Percentiles rank a stretch among this genome's conserved stretches.
These are phyloP conservation scores for Talaromyces sp. DNA, from an alignment of 2,329 filamentous ascomycete species.

Conservation along the genomic window DNA sequence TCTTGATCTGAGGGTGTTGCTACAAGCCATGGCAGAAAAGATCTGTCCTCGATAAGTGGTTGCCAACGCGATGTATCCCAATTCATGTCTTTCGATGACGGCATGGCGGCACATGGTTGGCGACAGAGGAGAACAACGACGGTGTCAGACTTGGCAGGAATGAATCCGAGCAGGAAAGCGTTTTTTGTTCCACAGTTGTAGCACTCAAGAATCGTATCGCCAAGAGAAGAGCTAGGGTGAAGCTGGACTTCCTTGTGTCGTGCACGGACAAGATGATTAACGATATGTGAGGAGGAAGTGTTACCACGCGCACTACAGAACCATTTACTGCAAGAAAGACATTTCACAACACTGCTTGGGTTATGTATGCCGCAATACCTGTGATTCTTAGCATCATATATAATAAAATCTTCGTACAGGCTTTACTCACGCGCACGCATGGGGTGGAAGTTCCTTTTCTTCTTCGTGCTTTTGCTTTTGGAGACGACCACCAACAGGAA, in stretches of 20 bases:
- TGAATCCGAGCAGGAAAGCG: constrained; percentile 94
- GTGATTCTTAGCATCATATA: constrained; percentile 19
- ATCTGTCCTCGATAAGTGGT: constrained; percentile 92
- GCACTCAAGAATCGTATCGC: constrained; percentile 94
- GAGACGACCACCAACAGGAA: constrained; percentile 71
- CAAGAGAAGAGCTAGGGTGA: constrained; percentile 85
- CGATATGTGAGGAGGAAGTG: constrained; percentile 93
- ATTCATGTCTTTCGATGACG: constrained; percentile 98
- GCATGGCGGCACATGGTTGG: constrained; percentile 90
- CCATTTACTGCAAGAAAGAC: constrained; percentile 93
- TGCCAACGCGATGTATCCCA: constrained; percentile 99
- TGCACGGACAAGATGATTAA: constrained; percentile 95
- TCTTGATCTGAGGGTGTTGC: constrained; percentile 85
- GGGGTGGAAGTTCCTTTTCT: constrained; percentile 83
- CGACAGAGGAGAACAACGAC: constrained; percentile 95
- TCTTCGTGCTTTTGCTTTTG: constrained; percentile 64
- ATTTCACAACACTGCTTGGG: constrained; percentile 91
- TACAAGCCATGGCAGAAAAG: constrained; percentile 92
- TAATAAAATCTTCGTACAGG: not conserved
- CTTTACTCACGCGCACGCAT: constrained; percentile 84
- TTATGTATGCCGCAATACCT: constrained; percentile 98
- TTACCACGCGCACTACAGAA: constrained; percentile 98
- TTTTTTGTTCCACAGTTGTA: constrained; percentile 99
- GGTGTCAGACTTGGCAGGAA: constrained; percentile 96
- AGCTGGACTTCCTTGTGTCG: constrained; percentile 98